Evolutionary conservation across 2,329 filamentous ascomycete species (phyloP), one percentile per base, ranked within the genome.

Genomic region (Chlorencoelia australis): DNA sequence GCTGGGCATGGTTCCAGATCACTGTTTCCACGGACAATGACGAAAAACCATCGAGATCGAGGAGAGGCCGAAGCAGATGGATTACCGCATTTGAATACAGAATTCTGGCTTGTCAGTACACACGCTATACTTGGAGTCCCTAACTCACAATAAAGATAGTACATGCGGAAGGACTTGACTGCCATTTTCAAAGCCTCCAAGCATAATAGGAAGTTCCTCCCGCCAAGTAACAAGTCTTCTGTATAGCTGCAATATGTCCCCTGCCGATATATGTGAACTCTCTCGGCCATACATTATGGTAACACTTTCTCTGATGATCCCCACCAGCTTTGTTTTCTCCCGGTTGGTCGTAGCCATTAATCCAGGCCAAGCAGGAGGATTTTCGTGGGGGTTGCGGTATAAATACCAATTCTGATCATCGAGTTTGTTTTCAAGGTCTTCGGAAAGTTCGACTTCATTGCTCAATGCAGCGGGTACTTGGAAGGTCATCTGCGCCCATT

Each of bases 401-500:
- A 33, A 41, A 29, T 51, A 46, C 54, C 53, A 56, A 13, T 33
- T 35, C 2, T 32, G 35, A 4, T 46, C 26, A 22, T 56, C 55
- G 3, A 46, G 26, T 5, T 33, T 30, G 2, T 19, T 17, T 17
- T 49, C 44, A 11, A 42, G 17, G 10, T 30, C 25, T 14, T 47
- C 25, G 20, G 43, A 35, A n/a, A 10, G 15, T 15, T 28, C 26
- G 8, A 9, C 10, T 13, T 35, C 25, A 14, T 41, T 31, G 4
- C 30, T 35, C 8, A 49, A 7, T 1, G 24, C 30, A 7, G 35
- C 33, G 7, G 55, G 48, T 7, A 43, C 39, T 24, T 55, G 49
- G 28, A 53, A 58, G 5, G 54, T 57, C 25, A 54, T 42, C 26
- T 52, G 52, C 18, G 53, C 48, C 56, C 56, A 59, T 41, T 58